Percentiles rank a stretch among this genome's conserved stretches.
phyloP scores from a whole-genome alignment of 495 filamentous ascomycete species.

The Neurospora sp. region DNA sequence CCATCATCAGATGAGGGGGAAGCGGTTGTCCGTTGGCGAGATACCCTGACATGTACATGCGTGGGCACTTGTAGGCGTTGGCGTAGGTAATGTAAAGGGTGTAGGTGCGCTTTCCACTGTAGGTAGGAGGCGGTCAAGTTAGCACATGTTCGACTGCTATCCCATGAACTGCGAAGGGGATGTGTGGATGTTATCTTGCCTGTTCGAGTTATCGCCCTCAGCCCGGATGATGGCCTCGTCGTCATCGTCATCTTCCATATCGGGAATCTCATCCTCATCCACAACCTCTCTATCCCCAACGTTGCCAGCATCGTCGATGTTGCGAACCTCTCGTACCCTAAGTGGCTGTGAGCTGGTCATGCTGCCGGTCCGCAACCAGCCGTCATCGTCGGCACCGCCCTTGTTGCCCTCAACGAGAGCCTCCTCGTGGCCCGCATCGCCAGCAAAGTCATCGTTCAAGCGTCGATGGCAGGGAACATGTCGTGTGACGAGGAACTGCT shows the following conservation, averaged over 20 bases:
- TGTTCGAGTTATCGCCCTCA: conserved; percentile 47
- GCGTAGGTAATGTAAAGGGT: conserved; percentile 97
- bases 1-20: conserved; percentile 88
- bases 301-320: conserved; percentile 70
- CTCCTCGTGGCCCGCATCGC: conserved; percentile 75
- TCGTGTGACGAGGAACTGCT: conserved; percentile 92
- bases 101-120: conserved; percentile 79
- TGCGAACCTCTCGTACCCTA: conserved; percentile 69
- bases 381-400: conserved; percentile 61
- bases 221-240: conserved; percentile 93
- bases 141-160: conserved; percentile 1
- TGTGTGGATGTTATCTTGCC: conserved; percentile 45
- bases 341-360: conserved; percentile 61
- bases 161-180: background rate
- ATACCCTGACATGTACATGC: conserved; percentile 91
- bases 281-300: conserved; percentile 63
- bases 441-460: conserved; percentile 87
- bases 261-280: conserved; percentile 84
- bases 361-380: conserved; percentile 83
- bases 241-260: conserved; percentile 98
- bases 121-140: background rate
- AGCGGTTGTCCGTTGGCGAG: conserved; percentile 72
- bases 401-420: conserved; percentile 60
- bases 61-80: conserved; percentile 91
- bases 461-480: conserved; percentile 87